A percentile compares a stretch with the other conserved stretches of the same genome.
Evolutionary conservation across 345 rosid species (phyloP).

Genomic region (Eucalyptus cloeziana): DNA sequence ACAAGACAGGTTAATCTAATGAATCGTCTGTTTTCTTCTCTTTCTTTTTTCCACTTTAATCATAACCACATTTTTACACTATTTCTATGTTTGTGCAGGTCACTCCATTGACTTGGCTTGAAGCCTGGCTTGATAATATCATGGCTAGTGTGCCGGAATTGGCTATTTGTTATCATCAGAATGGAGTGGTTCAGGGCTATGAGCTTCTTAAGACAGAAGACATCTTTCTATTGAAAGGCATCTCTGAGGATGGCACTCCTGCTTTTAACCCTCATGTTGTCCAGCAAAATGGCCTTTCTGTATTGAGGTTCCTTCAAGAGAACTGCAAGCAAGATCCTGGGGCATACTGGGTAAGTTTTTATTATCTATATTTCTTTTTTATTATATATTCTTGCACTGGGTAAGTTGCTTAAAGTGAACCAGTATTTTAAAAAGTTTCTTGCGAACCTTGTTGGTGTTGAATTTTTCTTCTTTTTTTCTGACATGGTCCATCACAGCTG

Average conservation of each 20-base stretch:
- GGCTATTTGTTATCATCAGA: slow-evolving; percentile 90
- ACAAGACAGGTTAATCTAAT: slow-evolving; percentile 49
- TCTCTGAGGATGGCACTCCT: slow-evolving; percentile 90
- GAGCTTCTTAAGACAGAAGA: slow-evolving; percentile 96
- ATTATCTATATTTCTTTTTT: neutral
- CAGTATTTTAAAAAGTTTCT: neutral
- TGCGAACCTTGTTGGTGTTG: neutral
- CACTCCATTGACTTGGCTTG: slow-evolving; percentile 92
- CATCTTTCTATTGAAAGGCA: slow-evolving; percentile 74
- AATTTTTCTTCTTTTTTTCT: neutral
- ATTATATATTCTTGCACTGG: neutral
- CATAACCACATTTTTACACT: neutral
- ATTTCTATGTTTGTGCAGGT: slow-evolving; percentile 26
- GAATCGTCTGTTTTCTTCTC: neutral
- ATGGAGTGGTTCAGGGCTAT: slow-evolving; percentile 91
- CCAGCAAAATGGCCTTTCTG: slow-evolving; percentile 90
- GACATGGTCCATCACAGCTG: slow-evolving; percentile 35
- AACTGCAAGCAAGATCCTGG: slow-evolving; percentile 98
- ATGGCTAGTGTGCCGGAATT: slow-evolving; percentile 99
- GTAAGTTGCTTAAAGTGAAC: neutral
- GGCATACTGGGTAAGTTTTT: slow-evolving; percentile 70
- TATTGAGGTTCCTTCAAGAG: slow-evolving; percentile 85
- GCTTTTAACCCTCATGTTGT: slow-evolving; percentile 95
- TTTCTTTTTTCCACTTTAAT: neutral
- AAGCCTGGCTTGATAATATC: slow-evolving; percentile 96